A percentile compares a stretch with the other conserved stretches of the same genome.
phyloP scores from a whole-genome alignment of 106 monocot species.

The Ottelia alismoides region DNA sequence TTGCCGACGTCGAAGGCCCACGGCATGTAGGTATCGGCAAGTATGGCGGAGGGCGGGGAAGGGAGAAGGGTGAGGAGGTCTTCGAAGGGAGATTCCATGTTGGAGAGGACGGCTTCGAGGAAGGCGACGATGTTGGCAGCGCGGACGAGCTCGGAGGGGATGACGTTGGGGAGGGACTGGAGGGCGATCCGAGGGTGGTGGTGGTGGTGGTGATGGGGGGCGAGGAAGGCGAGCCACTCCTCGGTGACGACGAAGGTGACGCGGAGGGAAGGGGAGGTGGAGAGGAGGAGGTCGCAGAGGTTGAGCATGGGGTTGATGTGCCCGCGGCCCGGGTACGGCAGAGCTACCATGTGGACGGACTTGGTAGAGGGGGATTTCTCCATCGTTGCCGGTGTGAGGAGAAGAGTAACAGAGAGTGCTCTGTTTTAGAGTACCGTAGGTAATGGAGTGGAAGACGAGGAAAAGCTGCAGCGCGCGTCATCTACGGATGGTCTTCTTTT shows the following conservation, averaged over 20 bases:
- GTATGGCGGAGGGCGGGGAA: constrained; percentile 17
- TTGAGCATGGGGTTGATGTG: constrained; percentile 66
- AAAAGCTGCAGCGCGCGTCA: no score
- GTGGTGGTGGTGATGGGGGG: no score
- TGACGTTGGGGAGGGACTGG: constrained; percentile 50
- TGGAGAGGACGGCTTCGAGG: constrained; percentile 36
- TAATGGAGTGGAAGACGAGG: no score
- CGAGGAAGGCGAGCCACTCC: constrained; percentile 31
- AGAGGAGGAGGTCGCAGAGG: constrained; percentile 38
- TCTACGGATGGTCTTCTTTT: no score
- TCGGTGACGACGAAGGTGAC: constrained; percentile 43
- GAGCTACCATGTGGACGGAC: constrained; percentile 41
- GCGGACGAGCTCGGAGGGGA: constrained; percentile 49
- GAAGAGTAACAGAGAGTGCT: no score
- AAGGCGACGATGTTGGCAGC: constrained; percentile 30
- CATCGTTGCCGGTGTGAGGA: no score
- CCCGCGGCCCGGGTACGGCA: constrained; percentile 47
- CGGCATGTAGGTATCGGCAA: constrained; percentile 34
- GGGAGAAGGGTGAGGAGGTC: constrained; percentile 26
- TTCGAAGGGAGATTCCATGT: constrained; percentile 33
- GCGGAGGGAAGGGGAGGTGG: background rate
- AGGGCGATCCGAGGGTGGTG: constrained; percentile 13
- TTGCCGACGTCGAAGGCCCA: constrained; percentile 42
- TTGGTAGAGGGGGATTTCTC: no score
- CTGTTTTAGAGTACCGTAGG: no score